Conservation (phyloP, 2,329 filamentous ascomycete species). For the Bipolaris zeicola region DNA sequence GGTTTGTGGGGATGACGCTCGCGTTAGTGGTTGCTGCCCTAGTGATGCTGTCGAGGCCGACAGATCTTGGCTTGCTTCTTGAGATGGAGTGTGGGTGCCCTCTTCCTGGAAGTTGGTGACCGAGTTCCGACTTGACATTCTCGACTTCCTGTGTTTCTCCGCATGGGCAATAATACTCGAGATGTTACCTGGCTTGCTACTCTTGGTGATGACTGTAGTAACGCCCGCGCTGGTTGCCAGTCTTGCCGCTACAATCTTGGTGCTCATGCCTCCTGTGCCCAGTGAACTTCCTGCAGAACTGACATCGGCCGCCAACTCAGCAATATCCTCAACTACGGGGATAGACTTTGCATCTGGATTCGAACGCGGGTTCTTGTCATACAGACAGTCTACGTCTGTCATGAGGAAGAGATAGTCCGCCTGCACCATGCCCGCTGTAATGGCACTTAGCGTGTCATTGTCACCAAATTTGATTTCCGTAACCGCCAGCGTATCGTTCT, state of each 20-base stretch:
- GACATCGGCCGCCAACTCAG: constrained; percentile 81
- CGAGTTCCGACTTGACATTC: constrained; percentile 35
- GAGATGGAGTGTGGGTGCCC: constrained; percentile 24
- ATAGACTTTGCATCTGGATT: constrained; percentile 87
- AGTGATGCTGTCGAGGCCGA: constrained; percentile 31
- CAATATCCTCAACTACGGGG: constrained; percentile 89
- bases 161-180: constrained; percentile 82
- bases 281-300: constrained; percentile 86
- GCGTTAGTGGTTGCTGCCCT: constrained; percentile 36
- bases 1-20: constrained; percentile 26
- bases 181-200: constrained; percentile 92
- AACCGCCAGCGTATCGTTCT: constrained; percentile 96
- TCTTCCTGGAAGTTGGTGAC: constrained; percentile 40
- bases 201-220: constrained; percentile 92
- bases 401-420: constrained; percentile 97
- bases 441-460: constrained; percentile 95
- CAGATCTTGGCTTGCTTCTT: constrained; percentile 27
- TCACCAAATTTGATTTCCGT: constrained; percentile 99
- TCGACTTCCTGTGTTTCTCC: constrained; percentile 62
- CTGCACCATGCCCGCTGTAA: constrained; percentile 96
- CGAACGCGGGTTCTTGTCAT: constrained; percentile 90
- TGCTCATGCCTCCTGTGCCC: constrained; percentile 96
- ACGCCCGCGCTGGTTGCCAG: constrained; percentile 93
- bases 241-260: constrained; percentile 92
- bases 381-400: constrained; percentile 98